Conservation (phyloP, 192 early-diverging fungal species). For the Coemansia sp. region DNA sequence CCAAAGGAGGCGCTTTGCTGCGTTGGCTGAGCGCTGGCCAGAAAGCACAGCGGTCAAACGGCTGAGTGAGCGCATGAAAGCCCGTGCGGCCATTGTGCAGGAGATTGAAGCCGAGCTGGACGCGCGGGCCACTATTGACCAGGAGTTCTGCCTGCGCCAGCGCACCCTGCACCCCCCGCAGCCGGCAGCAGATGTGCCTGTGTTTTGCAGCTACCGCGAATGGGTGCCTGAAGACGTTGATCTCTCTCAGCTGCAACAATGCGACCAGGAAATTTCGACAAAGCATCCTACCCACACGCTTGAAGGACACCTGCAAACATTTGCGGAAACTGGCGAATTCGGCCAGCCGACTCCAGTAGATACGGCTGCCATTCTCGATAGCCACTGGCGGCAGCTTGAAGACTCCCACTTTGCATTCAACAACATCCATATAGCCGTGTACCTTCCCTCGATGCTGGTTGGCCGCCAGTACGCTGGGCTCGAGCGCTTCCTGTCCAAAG, state of each 20-base stretch:
- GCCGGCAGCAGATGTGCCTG: too few relatives aligned
- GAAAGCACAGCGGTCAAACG: not conserved
- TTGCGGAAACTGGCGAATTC: slow-evolving; percentile 9
- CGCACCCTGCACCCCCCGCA: not conserved
- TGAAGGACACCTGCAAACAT: not conserved
- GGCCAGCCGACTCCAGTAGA: slow-evolving; percentile 6
- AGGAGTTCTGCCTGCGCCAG: slow-evolving; percentile 13
- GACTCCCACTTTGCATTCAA: slow-evolving; percentile 33
- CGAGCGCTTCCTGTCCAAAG: slow-evolving; percentile 29
- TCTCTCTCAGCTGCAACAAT: not conserved
- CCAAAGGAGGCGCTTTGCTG: slow-evolving; percentile 9
- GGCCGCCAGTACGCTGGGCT: slow-evolving; percentile 40
- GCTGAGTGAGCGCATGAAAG: slow-evolving; percentile 3
- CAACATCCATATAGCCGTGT: slow-evolving; percentile 45
- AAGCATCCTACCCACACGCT: not conserved
- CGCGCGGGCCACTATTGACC: slow-evolving; percentile 8
- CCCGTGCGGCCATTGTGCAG: slow-evolving; percentile 9
- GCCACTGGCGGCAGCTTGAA: slow-evolving; percentile 39
- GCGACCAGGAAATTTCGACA: too few relatives aligned
- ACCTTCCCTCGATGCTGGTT: slow-evolving; percentile 40
- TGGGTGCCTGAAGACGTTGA: slow-evolving; percentile 22
- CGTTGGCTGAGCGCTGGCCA: not conserved
- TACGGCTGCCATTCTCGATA: slow-evolving; percentile 22
- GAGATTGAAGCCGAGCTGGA: slow-evolving; percentile 35
- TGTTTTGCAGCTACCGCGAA: slow-evolving; percentile 12